Evolutionary conservation across 768 basidiomycete species (phyloP).

Genomic region (Solioccasus polychromus): DNA sequence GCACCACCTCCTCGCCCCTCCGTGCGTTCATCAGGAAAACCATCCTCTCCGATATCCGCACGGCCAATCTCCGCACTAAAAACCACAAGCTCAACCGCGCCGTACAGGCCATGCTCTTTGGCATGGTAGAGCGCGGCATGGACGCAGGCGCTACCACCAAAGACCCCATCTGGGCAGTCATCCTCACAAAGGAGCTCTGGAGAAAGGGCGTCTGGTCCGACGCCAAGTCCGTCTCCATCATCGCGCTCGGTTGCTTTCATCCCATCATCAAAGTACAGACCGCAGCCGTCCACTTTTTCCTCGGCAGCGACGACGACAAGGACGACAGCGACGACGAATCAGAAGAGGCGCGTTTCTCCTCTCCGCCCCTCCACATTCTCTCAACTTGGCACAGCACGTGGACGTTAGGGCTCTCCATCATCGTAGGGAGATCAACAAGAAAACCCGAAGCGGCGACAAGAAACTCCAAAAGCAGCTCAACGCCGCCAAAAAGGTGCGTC

Average conservation of each 20-base stretch:
- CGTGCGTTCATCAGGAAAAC: slow-evolving; percentile 88
- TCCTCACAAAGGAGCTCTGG: slow-evolving; percentile 93
- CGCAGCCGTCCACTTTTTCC: slow-evolving; percentile 93
- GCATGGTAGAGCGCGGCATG: slow-evolving; percentile 94
- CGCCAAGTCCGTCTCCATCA: slow-evolving; percentile 88
- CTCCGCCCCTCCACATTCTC: not conserved
- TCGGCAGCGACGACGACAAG: slow-evolving; percentile 79
- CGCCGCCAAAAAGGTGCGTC: slow-evolving; percentile 64
- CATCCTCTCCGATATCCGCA: slow-evolving; percentile 89
- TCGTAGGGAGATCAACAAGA: slow-evolving; percentile 90
- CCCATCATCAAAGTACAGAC: slow-evolving; percentile 92
- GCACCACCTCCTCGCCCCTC: slow-evolving; percentile 81
- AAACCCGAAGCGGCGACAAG: slow-evolving; percentile 78
- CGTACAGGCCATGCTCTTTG: slow-evolving; percentile 93
- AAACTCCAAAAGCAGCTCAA: slow-evolving; percentile 75
- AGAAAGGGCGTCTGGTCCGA: slow-evolving; percentile 91
- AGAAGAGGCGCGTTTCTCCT: slow-evolving; percentile 31
- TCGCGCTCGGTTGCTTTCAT: slow-evolving; percentile 90
- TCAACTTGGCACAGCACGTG: slow-evolving; percentile 41
- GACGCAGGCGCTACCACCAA: slow-evolving; percentile 68
- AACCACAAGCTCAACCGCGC: slow-evolving; percentile 96
- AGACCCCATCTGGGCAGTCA: slow-evolving; percentile 97
- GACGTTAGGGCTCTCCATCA: slow-evolving; percentile 79
- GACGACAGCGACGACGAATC: slow-evolving; percentile 75
- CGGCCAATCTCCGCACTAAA: slow-evolving; percentile 82